Evolutionary conservation across 805 yeast species (phyloP).

Genomic region (Suhomyces pyralidae): DNA sequence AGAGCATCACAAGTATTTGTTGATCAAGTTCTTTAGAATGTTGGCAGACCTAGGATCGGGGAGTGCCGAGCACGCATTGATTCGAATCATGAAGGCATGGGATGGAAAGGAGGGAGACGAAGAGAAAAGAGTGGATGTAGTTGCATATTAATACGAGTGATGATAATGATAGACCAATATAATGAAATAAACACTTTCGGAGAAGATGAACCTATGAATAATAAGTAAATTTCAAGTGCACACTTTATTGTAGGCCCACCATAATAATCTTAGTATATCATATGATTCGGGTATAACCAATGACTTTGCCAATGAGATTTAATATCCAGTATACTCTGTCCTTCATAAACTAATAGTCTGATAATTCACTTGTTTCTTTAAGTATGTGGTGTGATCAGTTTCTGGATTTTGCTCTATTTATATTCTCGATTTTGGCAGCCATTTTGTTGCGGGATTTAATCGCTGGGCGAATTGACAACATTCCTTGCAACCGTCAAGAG

Average conservation of each 20-base stretch:
- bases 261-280: too few species aligned
- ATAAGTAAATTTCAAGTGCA: too few species aligned
- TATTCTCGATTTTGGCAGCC: not conserved
- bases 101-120: slow-evolving; percentile 17
- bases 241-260: too few species aligned
- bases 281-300: too few species aligned
- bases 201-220: too few species aligned
- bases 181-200: too few species aligned
- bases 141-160: slow-evolving; percentile 26
- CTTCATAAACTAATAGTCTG: too few species aligned
- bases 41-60: slow-evolving; percentile 47
- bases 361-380: too few species aligned
- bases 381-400: too few species aligned
- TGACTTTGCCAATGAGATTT: too few species aligned
- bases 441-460: not conserved
- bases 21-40: slow-evolving; percentile 41
- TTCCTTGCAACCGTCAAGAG: not conserved
- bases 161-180: not conserved
- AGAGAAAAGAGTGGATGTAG: slow-evolving; percentile 27
- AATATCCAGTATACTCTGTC: too few species aligned
- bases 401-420: not conserved
- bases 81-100: slow-evolving; percentile 30
- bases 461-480: not conserved
- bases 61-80: slow-evolving; percentile 42
- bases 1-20: slow-evolving; percentile 31